Evolutionary conservation across 257 asterid species (phyloP), one percentile per base, ranked within the genome.

Genomic region (Ballota nigra): DNA sequence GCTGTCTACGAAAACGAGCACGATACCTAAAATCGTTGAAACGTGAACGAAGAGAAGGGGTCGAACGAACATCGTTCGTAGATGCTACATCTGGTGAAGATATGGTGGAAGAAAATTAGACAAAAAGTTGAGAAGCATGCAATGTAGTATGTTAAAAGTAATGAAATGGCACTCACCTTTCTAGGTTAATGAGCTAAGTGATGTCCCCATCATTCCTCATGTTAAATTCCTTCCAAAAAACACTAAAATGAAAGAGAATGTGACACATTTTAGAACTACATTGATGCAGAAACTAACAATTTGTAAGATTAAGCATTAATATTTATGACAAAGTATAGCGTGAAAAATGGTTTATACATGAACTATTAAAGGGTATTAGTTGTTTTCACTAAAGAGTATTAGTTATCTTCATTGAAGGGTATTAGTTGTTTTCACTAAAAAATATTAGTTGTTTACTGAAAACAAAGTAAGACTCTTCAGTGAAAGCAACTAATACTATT

Each of bases 31-130:
- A 24, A 8, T 29, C 28, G 31, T 9, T 15, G 29, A 63, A 28
- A 45, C 62, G 61, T 82, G 63, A 38, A 56, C 64, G 77, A 76
- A 58, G 73, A 69, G 11, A 75, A 73, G 71, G n/a, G n/a, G n/a
- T n/a, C n/a, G n/a, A n/a, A n/a, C 78, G 15, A 29, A 49, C 53
- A 77, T 61, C 65, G 78, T n/a, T 12, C 52, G 72, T 75, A 68
- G 70, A 65, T 89, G 82, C 80, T 83, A 86, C 89, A 86, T 88
- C 98, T 92, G 96, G 68, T 77, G 51, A 79, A 75, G 75, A 73
- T 53, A 80, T 57, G 79, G 65, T 53, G 71, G 41, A 66, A 61
- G 19, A 29, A 43, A 31, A 64, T 84, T 74, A 82, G 86, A 80
- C 73, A 63, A 73, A 33, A 69, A 72, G 58, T 33, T 71, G 71